A percentile compares a stretch with the other conserved stretches of the same genome.
These are phyloP conservation scores for Telfairia occidentalis DNA, from an alignment of 331 rosid genomes.

Conservation along the genomic window DNA sequence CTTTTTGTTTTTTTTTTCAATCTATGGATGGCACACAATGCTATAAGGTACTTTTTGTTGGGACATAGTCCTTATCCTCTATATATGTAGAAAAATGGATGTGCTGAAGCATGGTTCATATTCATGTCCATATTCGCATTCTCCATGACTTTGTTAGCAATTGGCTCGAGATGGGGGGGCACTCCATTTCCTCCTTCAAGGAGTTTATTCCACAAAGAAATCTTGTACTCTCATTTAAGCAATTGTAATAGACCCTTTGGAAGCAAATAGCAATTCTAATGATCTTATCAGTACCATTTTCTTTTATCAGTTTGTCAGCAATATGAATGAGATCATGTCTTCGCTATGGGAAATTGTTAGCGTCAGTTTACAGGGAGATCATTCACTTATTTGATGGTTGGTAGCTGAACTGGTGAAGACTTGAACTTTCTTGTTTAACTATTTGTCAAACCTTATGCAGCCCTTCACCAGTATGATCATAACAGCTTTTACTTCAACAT, in stretches of 20 bases:
- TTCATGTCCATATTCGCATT: no score
- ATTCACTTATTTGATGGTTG: neutral
- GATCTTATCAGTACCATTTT: neutral
- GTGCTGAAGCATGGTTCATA: neutral
- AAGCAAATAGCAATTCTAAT: conserved; percentile 8
- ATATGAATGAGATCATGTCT: neutral
- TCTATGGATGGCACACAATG: neutral
- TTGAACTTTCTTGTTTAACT: neutral
- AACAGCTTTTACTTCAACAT: neutral
- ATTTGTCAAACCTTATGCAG: neutral
- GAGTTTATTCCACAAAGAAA: neutral
- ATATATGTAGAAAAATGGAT: neutral
- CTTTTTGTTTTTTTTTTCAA: neutral
- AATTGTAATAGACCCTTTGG: neutral
- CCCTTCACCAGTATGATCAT: neutral
- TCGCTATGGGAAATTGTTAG: neutral
- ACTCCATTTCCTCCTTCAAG: no score
- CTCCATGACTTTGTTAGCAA: no score
- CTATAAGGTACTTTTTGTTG: neutral
- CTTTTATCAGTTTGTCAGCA: neutral
- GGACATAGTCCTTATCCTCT: neutral
- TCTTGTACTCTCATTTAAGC: neutral
- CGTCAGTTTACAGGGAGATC: neutral
- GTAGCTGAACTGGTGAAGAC: neutral
- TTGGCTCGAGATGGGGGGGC: no score